These are phyloP conservation scores for Colletotrichum phormii DNA, from an alignment of 2,329 filamentous ascomycete genomes.

Conservation along the genomic window DNA sequence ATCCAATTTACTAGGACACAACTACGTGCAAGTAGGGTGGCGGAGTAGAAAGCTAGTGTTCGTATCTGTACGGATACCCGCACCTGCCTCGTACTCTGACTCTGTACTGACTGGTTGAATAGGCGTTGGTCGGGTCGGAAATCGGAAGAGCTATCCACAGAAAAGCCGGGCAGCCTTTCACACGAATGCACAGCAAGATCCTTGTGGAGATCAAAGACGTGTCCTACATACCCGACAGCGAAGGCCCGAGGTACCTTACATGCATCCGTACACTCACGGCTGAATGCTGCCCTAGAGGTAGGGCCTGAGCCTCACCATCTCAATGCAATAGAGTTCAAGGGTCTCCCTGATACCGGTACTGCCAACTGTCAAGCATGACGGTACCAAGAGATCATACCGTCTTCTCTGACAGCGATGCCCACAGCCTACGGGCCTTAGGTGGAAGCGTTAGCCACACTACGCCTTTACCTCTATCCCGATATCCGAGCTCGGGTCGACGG, in stretches of 20 bases:
- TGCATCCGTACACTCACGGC: not conserved
- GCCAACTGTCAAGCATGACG: not conserved
- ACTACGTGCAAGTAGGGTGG: not conserved
- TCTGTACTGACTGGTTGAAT: not conserved
- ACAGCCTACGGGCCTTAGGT: not conserved
- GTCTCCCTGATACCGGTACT: not conserved
- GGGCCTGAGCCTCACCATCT: conserved; percentile 2
- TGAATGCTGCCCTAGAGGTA: not conserved
- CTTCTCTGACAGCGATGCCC: not conserved
- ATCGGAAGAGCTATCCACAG: conserved; percentile 3
- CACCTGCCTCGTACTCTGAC: no score
- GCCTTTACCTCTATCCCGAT: conserved; percentile 10
- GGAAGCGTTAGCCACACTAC: not conserved
- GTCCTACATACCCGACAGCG: conserved; percentile 2
- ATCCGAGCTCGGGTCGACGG: conserved; percentile 17
- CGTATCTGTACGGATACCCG: not conserved
- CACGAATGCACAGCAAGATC: conserved; percentile 2
- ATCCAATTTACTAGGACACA: not conserved
- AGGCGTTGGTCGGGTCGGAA: conserved; percentile 23
- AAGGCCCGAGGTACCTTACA: conserved; percentile 5
- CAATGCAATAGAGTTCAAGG: conserved; percentile 5
- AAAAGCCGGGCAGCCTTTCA: conserved; percentile 2
- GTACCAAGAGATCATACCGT: not conserved
- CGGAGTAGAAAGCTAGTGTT: not conserved
- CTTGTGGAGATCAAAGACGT: conserved; percentile 27